Conservation (phyloP, 1,284 basidiomycete genomes). For the Ustilago trichophora region DNA sequence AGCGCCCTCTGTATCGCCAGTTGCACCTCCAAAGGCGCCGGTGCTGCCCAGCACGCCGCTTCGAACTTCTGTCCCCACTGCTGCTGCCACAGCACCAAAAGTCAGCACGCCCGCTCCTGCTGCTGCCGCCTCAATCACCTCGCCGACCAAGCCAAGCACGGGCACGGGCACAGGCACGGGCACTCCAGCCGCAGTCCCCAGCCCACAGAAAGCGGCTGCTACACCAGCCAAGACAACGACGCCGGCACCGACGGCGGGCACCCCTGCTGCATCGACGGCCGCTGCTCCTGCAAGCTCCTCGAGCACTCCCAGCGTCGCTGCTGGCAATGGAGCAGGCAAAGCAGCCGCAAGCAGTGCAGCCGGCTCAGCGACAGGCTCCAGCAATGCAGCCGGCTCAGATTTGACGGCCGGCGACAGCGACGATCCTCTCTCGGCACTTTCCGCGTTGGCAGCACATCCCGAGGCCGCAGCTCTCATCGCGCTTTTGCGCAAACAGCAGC, state of each 20-base stretch:
- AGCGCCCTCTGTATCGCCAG: neutral
- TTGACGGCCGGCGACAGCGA: conserved; percentile 11
- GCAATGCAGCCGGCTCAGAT: conserved; percentile 6
- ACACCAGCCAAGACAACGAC: conserved; percentile 12
- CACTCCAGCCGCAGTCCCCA: neutral
- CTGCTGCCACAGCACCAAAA: conserved; percentile 1
- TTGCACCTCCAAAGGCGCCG: conserved; percentile 7
- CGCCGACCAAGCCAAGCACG: conserved; percentile 5
- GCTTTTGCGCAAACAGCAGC: conserved; percentile 60
- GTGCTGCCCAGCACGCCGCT: conserved; percentile 28
- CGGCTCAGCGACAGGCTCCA: neutral
- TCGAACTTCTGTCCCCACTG: conserved; percentile 11
- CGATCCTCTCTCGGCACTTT: conserved; percentile 55
- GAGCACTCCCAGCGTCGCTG: neutral
- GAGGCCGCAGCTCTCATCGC: conserved; percentile 62
- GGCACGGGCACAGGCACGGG: too few relatives aligned
- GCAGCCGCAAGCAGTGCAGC: conserved; percentile 6
- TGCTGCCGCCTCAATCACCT: neutral
- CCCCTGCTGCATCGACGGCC: neutral
- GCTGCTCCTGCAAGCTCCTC: neutral
- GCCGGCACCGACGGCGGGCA: neutral
- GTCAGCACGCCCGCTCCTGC: conserved; percentile 6
- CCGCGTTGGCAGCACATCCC: conserved; percentile 57
- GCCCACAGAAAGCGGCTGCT: conserved; percentile 4
- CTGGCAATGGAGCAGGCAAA: conserved; percentile 9